Percentiles rank a stretch among this genome's conserved stretches.
Conservation (phyloP, 345 rosid species). For the Populus simonii region DNA sequence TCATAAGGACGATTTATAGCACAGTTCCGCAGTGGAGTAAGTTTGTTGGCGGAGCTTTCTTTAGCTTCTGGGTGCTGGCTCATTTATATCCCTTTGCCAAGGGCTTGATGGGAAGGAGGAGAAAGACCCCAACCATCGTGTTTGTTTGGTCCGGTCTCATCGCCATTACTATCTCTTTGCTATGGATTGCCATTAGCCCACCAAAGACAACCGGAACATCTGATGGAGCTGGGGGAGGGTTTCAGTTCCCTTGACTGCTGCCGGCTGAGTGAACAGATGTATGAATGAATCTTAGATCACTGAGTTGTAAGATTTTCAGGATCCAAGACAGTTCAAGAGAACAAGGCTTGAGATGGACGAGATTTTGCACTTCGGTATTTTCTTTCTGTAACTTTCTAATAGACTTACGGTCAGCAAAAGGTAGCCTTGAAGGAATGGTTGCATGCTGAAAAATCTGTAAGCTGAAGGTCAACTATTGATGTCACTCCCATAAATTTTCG, state of each 20-base stretch:
- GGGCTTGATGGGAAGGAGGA: conserved; percentile 91
- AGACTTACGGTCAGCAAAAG: background rate
- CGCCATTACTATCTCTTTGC: conserved; percentile 73
- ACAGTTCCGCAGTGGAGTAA: conserved; percentile 74
- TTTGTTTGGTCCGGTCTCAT: conserved; percentile 94
- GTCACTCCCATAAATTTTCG: too few relatives aligned
- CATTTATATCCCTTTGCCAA: conserved; percentile 93
- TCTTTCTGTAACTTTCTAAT: background rate
- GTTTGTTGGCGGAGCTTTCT: conserved; percentile 88
- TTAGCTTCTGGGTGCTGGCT: conserved; percentile 92
- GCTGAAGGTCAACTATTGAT: too few relatives aligned
- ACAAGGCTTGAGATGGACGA: background rate
- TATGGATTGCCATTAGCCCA: conserved; percentile 77
- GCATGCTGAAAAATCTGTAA: too few relatives aligned
- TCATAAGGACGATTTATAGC: conserved; percentile 63
- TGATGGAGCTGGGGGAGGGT: conserved; percentile 45
- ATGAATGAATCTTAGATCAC: background rate
- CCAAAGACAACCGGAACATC: conserved; percentile 20
- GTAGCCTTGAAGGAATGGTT: too few relatives aligned
- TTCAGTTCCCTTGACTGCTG: conserved; percentile 53
- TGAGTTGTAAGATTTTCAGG: background rate
- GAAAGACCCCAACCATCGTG: conserved; percentile 90
- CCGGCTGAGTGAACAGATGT: background rate
- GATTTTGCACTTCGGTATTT: too few relatives aligned
- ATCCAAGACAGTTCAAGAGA: background rate